These are phyloP conservation scores for Chaetomiaceae sp. DNA, from an alignment of 2,329 filamentous ascomycete species.

Conservation along the genomic window DNA sequence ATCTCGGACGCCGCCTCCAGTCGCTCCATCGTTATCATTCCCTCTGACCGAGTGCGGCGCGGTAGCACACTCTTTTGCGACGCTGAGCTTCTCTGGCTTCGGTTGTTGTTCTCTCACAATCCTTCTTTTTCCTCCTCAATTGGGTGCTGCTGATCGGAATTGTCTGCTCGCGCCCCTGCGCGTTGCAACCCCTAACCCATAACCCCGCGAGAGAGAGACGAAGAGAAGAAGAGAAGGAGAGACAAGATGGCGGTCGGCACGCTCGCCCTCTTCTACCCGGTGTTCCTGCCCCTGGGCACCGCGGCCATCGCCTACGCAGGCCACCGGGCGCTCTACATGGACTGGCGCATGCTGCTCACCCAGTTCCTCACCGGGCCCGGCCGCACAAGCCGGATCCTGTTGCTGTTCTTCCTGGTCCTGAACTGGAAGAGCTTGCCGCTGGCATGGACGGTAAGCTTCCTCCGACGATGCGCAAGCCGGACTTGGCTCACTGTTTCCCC, in stretches of 20 bases:
- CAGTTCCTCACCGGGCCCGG: constrained; percentile 52
- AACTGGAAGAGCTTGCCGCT: constrained; percentile 74
- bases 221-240: background rate
- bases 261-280: constrained; percentile 34
- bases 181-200: background rate
- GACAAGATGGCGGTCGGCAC: constrained; percentile 30
- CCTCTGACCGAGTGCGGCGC: constrained; percentile 39
- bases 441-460: constrained; percentile 75
- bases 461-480: too few relatives aligned
- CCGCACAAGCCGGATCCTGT: constrained; percentile 46
- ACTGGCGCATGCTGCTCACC: constrained; percentile 37
- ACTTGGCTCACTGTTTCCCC: too few relatives aligned
- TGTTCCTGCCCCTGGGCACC: constrained; percentile 39
- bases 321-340: constrained; percentile 37
- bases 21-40: constrained; percentile 8
- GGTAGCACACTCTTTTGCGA: constrained; percentile 39
- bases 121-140: constrained; percentile 26
- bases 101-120: constrained; percentile 35
- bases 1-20: constrained; percentile 5
- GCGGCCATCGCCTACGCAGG: constrained; percentile 43
- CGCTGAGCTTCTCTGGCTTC: constrained; percentile 40
- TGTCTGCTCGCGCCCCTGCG: too few relatives aligned
- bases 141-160: too few relatives aligned
- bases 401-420: constrained; percentile 51
- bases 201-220: background rate